Percentiles rank a stretch among this genome's conserved stretches.
phyloP scores from a whole-genome alignment of 1,284 basidiomycete genomes.

The Meira miltonrushii region DNA sequence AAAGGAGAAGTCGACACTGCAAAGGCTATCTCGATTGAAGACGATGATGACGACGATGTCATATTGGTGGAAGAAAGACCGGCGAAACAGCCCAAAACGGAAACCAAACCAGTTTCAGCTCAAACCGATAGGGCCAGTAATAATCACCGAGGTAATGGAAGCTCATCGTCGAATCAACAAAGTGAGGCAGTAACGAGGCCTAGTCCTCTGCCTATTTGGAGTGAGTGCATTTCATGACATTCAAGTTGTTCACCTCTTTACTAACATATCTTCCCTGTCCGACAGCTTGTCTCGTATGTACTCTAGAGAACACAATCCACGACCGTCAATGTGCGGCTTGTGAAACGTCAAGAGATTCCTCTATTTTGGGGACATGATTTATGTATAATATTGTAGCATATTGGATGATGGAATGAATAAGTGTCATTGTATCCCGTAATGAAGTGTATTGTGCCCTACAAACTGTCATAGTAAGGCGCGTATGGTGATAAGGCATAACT shows the following conservation, averaged over 20 bases:
- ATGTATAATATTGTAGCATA: background rate
- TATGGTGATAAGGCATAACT: too few relatives aligned
- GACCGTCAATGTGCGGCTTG: constrained; percentile 1
- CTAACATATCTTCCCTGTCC: background rate
- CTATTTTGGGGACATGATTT: background rate
- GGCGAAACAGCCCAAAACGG: background rate
- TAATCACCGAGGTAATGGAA: background rate
- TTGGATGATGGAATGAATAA: too few relatives aligned
- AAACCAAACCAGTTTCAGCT: background rate
- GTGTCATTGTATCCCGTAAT: too few relatives aligned
- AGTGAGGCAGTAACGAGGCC: too few relatives aligned
- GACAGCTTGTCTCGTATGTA: constrained; percentile 5
- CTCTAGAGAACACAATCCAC: background rate
- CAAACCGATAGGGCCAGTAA: background rate
- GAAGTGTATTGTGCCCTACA: too few relatives aligned
- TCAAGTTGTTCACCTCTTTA: background rate
- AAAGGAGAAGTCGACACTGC: background rate
- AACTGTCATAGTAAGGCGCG: too few relatives aligned
- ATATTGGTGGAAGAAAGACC: background rate
- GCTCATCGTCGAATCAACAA: background rate
- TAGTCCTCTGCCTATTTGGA: background rate
- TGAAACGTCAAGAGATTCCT: constrained; percentile 2
- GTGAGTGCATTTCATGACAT: background rate
- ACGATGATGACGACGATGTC: constrained; percentile 6
- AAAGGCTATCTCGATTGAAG: background rate